Evolutionary conservation across 192 early-diverging fungal species (phyloP).

Genomic region (Dispira simplex): DNA sequence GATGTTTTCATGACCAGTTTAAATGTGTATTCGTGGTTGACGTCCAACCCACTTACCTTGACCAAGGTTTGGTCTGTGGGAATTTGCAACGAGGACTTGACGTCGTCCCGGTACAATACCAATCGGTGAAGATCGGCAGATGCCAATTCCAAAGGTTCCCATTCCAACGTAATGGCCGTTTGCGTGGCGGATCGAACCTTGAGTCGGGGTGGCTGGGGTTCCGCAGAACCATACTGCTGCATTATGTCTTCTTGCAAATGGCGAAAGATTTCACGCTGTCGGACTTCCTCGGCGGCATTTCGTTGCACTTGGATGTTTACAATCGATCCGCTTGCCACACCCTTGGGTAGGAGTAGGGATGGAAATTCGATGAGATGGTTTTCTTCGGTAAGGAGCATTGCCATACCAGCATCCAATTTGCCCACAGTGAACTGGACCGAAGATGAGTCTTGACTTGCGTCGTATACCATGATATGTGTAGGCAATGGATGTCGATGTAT

Average conservation of each 20-base stretch:
- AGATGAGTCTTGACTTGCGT: constrained; percentile 13
- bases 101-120: constrained; percentile 82
- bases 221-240: constrained; percentile 53
- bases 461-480: too few relatives aligned
- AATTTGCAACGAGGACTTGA: constrained; percentile 50
- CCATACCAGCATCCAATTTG: constrained; percentile 91
- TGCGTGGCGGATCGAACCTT: constrained; percentile 61
- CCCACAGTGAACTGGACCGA: constrained; percentile 78
- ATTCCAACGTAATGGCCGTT: constrained; percentile 78
- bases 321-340: constrained; percentile 84
- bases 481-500: too few relatives aligned
- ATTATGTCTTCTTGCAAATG: constrained; percentile 78
- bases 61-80: constrained; percentile 16
- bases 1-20: constrained; percentile 83
- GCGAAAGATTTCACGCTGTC: constrained; percentile 66
- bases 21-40: constrained; percentile 82
- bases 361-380: constrained; percentile 99
- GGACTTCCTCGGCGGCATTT: constrained; percentile 71
- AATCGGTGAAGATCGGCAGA: constrained; percentile 68
- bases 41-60: constrained; percentile 82
- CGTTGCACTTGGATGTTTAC: constrained; percentile 92
- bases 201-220: constrained; percentile 68
- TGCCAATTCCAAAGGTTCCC: constrained; percentile 79
- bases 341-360: constrained; percentile 84
- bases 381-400: constrained; percentile 86